Evolutionary conservation across 2,329 filamentous ascomycete species (phyloP).

Genomic region (Neofusicoccum parvum): DNA sequence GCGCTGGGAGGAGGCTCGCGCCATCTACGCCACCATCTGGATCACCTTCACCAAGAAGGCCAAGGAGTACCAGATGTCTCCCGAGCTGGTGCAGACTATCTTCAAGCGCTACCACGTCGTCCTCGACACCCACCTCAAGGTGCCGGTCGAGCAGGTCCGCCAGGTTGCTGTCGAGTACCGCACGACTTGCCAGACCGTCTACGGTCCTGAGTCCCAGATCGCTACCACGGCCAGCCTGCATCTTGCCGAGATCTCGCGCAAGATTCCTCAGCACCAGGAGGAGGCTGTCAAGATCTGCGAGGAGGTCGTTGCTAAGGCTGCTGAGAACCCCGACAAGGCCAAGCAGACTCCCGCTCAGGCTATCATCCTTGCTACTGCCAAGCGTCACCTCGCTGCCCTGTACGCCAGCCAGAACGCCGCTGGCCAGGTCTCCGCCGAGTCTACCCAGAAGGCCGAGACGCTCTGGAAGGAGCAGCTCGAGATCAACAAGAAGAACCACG

Average conservation of each 20-base stretch:
- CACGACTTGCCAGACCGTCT: slow-evolving; percentile 43
- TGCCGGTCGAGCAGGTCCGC: slow-evolving; percentile 41
- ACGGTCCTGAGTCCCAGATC: slow-evolving; percentile 45
- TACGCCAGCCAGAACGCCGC: slow-evolving; percentile 36
- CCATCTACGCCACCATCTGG: slow-evolving; percentile 48
- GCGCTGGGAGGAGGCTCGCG: slow-evolving; percentile 45
- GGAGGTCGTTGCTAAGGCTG: slow-evolving; percentile 31
- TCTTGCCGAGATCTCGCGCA: slow-evolving; percentile 46
- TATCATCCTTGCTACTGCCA: slow-evolving; percentile 14
- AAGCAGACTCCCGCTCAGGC: slow-evolving; percentile 3
- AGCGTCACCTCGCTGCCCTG: slow-evolving; percentile 30
- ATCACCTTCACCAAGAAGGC: slow-evolving; percentile 46
- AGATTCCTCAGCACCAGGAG: slow-evolving; percentile 42
- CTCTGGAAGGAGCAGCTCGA: slow-evolving; percentile 43
- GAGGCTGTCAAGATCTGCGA: slow-evolving; percentile 50
- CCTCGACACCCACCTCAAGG: slow-evolving; percentile 45
- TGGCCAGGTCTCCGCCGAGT: slow-evolving; percentile 17
- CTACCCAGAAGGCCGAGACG: slow-evolving; percentile 38
- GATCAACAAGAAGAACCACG: slow-evolving; percentile 37
- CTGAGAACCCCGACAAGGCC: slow-evolving; percentile 17
- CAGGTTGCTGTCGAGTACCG: slow-evolving; percentile 47
- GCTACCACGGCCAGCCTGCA: slow-evolving; percentile 48
- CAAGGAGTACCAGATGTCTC: slow-evolving; percentile 43
- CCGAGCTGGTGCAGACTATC: slow-evolving; percentile 44
- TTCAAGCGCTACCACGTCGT: slow-evolving; percentile 51